Percentiles rank a stretch among this genome's conserved stretches.
phyloP scores from a whole-genome alignment of 2,329 filamentous ascomycete genomes.

The Harringtonia aguacate region DNA sequence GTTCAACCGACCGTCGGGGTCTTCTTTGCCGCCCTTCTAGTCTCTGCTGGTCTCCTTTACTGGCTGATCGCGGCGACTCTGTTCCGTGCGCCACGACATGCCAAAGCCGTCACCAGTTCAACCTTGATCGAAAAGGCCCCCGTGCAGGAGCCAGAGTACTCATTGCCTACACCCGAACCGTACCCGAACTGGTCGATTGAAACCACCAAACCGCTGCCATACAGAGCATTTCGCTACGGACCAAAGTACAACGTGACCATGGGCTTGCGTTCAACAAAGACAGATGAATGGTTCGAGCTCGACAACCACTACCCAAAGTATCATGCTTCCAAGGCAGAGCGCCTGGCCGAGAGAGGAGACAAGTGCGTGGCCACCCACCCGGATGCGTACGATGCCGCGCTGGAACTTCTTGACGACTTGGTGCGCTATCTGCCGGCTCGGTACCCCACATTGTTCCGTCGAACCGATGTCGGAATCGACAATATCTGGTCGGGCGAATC shows the following conservation, averaged over 20 bases:
- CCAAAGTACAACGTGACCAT: conserved; percentile 69
- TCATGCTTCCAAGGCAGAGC: conserved; percentile 58
- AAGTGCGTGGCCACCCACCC: conserved; percentile 62
- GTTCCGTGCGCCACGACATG: too few relatives aligned
- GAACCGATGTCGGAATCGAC: conserved; percentile 53
- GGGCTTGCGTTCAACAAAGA: conserved; percentile 60
- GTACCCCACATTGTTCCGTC: conserved; percentile 60
- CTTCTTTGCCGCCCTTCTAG: neutral
- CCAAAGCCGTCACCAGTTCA: too few relatives aligned
- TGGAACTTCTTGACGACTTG: conserved; percentile 69
- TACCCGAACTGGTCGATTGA: conserved; percentile 60
- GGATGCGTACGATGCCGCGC: conserved; percentile 58
- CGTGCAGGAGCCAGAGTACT: too few relatives aligned
- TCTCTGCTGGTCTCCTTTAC: neutral
- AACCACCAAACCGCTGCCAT: conserved; percentile 62
- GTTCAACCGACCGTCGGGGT: neutral
- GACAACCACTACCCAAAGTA: conserved; percentile 68
- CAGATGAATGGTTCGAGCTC: conserved; percentile 73
- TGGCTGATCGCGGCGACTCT: neutral
- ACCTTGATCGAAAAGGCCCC: too few relatives aligned
- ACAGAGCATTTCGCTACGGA: conserved; percentile 68
- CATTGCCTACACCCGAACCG: conserved; percentile 45
- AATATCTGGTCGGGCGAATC: conserved; percentile 62
- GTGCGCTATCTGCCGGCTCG: conserved; percentile 59
- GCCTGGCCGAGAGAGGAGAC: conserved; percentile 54